phyloP scores from a whole-genome alignment of 352 stramenopile genomes.

The Phytopythium ostracodes region DNA sequence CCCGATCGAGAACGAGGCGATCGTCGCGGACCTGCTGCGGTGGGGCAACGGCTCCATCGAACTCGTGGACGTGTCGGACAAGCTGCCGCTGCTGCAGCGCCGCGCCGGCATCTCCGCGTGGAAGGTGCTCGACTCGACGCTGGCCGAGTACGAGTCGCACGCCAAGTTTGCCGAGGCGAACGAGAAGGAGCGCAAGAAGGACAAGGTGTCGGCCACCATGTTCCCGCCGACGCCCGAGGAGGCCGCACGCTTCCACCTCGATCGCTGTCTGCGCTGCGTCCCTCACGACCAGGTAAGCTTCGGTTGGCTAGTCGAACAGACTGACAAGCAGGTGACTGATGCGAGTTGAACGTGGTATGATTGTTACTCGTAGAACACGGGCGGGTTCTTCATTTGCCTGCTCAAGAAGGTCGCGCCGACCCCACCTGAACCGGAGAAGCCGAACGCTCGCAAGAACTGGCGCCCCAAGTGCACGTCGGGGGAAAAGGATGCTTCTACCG shows the following conservation, averaged over 20 bases:
- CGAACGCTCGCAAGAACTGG: slow-evolving; percentile 11
- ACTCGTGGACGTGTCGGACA: slow-evolving; percentile 88
- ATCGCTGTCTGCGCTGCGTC: slow-evolving; percentile 95
- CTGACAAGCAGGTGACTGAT: too few species aligned
- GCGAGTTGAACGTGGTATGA: too few species aligned
- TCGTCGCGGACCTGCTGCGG: slow-evolving; percentile 96
- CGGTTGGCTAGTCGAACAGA: too few species aligned
- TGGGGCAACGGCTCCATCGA: slow-evolving; percentile 87
- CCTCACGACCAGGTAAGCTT: slow-evolving; percentile 93
- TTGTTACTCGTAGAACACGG: slow-evolving; percentile 80
- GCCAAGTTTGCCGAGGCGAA: slow-evolving; percentile 54
- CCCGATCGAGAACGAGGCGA: slow-evolving; percentile 98
- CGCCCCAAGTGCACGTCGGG: slow-evolving; percentile 7
- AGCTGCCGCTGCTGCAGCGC: slow-evolving; percentile 79
- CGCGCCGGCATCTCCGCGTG: slow-evolving; percentile 88
- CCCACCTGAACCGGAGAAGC: slow-evolving; percentile 26
- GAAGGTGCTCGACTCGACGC: slow-evolving; percentile 90
- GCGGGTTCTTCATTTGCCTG: slow-evolving; percentile 99
- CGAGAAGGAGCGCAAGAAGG: slow-evolving; percentile 61
- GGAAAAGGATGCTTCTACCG: slow-evolving; percentile 18
- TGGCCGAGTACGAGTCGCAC: slow-evolving; percentile 77
- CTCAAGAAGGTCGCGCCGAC: slow-evolving; percentile 89
- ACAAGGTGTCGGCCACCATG: slow-evolving; percentile 84
- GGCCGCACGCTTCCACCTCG: slow-evolving; percentile 70
- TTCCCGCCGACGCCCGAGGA: slow-evolving; percentile 88